phyloP scores from a whole-genome alignment of 768 basidiomycete species.

The Asterophora parasitica region DNA sequence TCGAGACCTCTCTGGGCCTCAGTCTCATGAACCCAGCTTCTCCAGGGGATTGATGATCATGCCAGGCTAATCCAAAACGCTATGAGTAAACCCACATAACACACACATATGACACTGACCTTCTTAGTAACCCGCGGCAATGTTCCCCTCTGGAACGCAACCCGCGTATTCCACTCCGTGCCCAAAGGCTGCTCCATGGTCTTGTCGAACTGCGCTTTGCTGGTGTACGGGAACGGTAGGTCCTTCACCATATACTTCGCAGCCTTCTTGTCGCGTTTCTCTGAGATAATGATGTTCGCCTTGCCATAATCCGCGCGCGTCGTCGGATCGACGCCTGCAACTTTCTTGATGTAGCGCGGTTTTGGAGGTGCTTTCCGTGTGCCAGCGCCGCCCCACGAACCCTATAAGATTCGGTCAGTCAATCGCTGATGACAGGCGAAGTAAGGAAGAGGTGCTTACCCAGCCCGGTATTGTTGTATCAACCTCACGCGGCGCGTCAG shows the following conservation, averaged over 20 bases:
- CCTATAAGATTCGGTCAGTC: constrained; percentile 40
- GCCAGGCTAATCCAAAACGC: constrained; percentile 5
- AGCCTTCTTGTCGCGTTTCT: constrained; percentile 93
- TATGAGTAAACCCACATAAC: neutral
- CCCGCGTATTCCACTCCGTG: constrained; percentile 89
- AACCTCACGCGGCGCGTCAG: constrained; percentile 81
- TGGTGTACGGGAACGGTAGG: constrained; percentile 92
- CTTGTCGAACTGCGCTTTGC: constrained; percentile 87
- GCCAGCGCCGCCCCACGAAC: constrained; percentile 88
- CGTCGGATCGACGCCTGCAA: constrained; percentile 75
- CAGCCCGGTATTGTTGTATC: constrained; percentile 94
- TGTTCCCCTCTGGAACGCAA: constrained; percentile 79
- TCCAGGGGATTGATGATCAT: constrained; percentile 15
- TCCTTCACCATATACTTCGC: constrained; percentile 86
- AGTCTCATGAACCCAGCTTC: constrained; percentile 7
- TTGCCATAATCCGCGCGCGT: constrained; percentile 82
- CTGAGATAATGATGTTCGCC: constrained; percentile 90
- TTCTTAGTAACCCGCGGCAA: constrained; percentile 85
- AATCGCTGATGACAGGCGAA: constrained; percentile 1
- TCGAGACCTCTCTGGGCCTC: too few relatives aligned
- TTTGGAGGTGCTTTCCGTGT: constrained; percentile 54
- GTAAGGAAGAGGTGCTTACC: constrained; percentile 49
- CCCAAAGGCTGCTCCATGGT: constrained; percentile 79
- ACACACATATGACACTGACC: constrained; percentile 35
- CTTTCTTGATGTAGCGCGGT: constrained; percentile 71